Evolutionary conservation across 805 yeast species (phyloP), one percentile per base, ranked within the genome.

Genomic region (Saturnispora ahearnii): DNA sequence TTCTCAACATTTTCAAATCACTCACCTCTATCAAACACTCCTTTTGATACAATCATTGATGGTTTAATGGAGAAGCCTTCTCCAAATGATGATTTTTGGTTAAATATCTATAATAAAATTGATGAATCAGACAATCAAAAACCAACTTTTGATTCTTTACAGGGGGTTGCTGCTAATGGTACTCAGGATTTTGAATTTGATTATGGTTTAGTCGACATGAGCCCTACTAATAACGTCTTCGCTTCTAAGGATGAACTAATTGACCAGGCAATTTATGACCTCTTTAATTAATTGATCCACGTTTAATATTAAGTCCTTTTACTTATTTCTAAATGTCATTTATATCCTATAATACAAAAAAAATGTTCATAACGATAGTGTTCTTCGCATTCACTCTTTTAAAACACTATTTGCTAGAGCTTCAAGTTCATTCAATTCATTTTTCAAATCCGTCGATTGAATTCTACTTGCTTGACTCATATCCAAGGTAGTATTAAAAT

Each of bases 341-440:
- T 38, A 29, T 12, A 21, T 18, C 18, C 24, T 36, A 36, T 9
- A 12, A 15, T 36, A 38, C 11, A 42, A 18, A 45, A 36, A 30
- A 26, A 10, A 24, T 36, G 45, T 22, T 41, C 24, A 18, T 12
- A 40, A 18, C 41, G 12, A 10, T 24, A 34, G 13, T 7, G 7
- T 13, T n/a, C 21, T 12, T 29, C 11, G 21, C 12, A 12, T 9
- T 44, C 45, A 52, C 12, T 52, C 50, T 29, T 57, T 49, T 26
- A 63, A 45, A 29, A 63, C 48, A 12, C 58, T 58, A 38, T 59
- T 64, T 13, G 65, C 59, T n/a, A 63, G 51, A 24, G 56, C 54
- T 31, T 43, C 38, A 15, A 48, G 38, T 33, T 48, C 47, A 22
- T 43, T 32, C 26, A 48, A 22, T 32, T 48, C 44, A 29, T 29